Percentiles rank a stretch among this genome's conserved stretches.
phyloP scores from a whole-genome alignment of 352 stramenopile species.

The Globisporangium nagaii region DNA sequence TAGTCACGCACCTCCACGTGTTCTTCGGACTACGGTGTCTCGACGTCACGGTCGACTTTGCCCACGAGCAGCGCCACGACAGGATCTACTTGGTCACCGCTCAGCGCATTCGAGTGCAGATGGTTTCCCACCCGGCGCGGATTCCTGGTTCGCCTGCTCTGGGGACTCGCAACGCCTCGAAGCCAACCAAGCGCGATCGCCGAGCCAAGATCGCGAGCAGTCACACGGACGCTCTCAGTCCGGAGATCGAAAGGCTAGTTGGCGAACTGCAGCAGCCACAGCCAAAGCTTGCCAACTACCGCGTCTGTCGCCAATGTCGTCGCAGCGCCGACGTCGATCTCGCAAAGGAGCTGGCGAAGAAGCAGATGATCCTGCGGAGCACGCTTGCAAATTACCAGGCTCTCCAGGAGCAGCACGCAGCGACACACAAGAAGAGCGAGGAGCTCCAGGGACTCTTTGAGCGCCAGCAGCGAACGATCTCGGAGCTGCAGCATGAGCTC shows the following conservation, averaged over 20 bases:
- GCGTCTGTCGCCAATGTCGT: conserved; percentile 32
- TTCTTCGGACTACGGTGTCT: conserved; percentile 6
- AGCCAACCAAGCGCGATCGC: neutral
- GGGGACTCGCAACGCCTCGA: neutral
- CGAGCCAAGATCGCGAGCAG: neutral
- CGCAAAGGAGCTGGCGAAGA: conserved; percentile 22
- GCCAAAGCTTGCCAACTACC: conserved; percentile 6
- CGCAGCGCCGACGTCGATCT: conserved; percentile 21
- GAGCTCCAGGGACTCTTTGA: neutral
- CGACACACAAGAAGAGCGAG: neutral
- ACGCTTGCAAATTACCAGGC: conserved; percentile 22
- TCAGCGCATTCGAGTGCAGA: conserved; percentile 1
- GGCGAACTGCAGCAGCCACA: neutral
- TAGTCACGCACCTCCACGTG: conserved; percentile 9
- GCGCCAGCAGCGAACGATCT: conserved; percentile 3
- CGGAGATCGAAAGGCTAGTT: neutral
- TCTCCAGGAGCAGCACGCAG: conserved; percentile 11
- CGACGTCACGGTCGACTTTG: conserved; percentile 6
- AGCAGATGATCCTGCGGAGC: conserved; percentile 17
- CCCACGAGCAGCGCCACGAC: neutral
- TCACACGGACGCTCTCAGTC: neutral
- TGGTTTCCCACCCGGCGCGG: neutral
- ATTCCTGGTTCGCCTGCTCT: neutral
- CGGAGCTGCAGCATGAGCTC: conserved; percentile 1
- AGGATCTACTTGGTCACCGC: conserved; percentile 12